Evolutionary conservation across 2,329 filamentous ascomycete species (phyloP).

Genomic region (Colletotrichum karsti): DNA sequence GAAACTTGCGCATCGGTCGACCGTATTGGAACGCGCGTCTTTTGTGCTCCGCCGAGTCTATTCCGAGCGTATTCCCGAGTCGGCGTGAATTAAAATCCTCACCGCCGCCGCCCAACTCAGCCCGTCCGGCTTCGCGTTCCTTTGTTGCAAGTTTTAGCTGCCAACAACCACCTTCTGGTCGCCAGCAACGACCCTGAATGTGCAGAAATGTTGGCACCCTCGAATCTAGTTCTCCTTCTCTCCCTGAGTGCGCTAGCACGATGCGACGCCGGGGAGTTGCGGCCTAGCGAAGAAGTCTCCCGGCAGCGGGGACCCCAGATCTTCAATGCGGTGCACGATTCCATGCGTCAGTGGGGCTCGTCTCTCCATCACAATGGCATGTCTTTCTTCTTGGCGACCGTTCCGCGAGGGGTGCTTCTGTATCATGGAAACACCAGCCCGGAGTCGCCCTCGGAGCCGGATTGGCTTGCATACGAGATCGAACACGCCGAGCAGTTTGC

Average conservation of each 20-base stretch:
- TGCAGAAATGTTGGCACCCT: background rate
- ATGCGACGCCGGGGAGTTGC: background rate
- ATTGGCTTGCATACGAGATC: constrained; percentile 71
- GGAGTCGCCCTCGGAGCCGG: constrained; percentile 55
- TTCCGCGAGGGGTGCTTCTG: constrained; percentile 62
- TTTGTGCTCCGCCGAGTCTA: background rate
- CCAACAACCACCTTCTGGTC: too few species aligned
- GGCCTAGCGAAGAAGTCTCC: background rate
- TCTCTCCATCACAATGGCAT: constrained; percentile 71
- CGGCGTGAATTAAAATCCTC: background rate
- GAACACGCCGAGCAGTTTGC: constrained; percentile 69
- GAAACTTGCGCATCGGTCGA: background rate
- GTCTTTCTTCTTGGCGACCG: constrained; percentile 64
- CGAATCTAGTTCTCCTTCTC: background rate
- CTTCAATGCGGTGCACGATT: constrained; percentile 70
- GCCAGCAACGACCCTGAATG: background rate
- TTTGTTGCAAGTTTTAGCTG: background rate
- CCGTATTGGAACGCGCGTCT: background rate
- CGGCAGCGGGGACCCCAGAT: constrained; percentile 39
- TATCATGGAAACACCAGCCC: constrained; percentile 61
- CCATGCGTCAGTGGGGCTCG: constrained; percentile 70
- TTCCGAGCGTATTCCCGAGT: background rate
- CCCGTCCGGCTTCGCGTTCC: background rate
- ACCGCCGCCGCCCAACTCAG: background rate
- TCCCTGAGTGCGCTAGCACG: background rate